Evolutionary conservation across 2,329 filamentous ascomycete genomes (phyloP).

Genomic region (Chrysoporthe austroafricana): DNA sequence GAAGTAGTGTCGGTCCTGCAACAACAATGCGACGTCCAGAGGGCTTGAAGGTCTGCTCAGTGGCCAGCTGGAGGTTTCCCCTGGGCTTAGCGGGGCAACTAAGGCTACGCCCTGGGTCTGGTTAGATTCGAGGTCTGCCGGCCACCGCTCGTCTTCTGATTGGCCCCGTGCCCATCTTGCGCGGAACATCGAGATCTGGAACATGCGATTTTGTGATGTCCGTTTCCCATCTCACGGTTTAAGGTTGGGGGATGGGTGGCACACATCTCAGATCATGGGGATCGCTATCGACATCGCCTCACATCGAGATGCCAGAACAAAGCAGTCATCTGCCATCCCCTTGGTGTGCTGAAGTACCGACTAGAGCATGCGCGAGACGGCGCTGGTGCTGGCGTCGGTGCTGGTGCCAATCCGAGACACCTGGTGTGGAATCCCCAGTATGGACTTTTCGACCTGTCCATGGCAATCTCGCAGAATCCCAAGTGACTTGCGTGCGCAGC

Average conservation of each 20-base stretch:
- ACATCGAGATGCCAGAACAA: not conserved
- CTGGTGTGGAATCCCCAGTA: not conserved
- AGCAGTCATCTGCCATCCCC: not conserved
- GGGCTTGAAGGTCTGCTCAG: not conserved
- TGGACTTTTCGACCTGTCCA: not conserved
- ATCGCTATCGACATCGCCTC: not conserved
- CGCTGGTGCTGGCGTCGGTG: not conserved
- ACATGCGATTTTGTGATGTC: conserved; percentile 1
- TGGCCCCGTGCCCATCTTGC: not conserved
- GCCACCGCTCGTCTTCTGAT: not conserved
- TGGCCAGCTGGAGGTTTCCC: not conserved
- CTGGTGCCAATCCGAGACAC: not conserved
- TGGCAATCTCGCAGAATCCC: not conserved
- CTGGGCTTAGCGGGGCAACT: not conserved
- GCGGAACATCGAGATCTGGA: conserved; percentile 8
- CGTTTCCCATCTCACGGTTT: not conserved
- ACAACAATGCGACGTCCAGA: not conserved
- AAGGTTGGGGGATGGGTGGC: not conserved
- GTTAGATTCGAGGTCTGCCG: too few relatives aligned
- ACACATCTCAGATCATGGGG: not conserved
- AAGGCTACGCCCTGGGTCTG: not conserved
- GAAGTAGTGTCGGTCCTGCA: not conserved
- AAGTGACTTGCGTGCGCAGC: not conserved
- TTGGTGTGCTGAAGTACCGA: not conserved
- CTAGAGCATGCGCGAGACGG: not conserved